Evolutionary conservation across 1,284 basidiomycete species (phyloP), one percentile per base, ranked within the genome.

Genomic region (Testicularia cyperi): DNA sequence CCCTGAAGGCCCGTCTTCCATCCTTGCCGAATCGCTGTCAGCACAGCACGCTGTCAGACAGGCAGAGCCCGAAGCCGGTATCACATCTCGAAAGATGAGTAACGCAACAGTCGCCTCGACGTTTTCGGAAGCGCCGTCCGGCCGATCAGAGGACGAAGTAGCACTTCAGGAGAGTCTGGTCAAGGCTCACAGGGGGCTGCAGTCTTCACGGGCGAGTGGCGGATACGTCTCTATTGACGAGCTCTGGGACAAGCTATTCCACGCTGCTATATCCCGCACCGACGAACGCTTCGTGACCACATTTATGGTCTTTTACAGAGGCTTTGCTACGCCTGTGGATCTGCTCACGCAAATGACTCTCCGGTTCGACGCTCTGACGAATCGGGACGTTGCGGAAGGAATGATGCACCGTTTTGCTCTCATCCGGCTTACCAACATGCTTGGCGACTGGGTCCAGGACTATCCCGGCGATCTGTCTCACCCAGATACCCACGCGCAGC

Each of bases 281-380:
- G 61, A 63, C 41, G 57, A 63, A 13, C 45, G 55, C 15, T 72
- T 72, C 40, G 53, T 67, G 23, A 44, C 49, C 29, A 70, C 64
- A 49, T 71, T 70, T 34, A 67, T 70, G 70, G 57, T 69, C 30
- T 72, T 72, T 44, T 72, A 52, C 45, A 60, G 70, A 15, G 70
- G 65, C 6, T 72, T 72, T 35, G 66, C 66, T 5, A 52, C 53
- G 16, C 70, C 70, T 3, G 51, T 66, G 36, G 68, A 72, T 20
- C 41, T 72, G 37, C 53, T 72, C 3, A 21, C 37, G 19, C 68
- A 72, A 43, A 47, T 70, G 32, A 46, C 62, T 22, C 28, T 46
- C 8, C 61, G 70, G 16, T 70, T 70, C 40, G 68, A 68, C 12
- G 44, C 48, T 21, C 52, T 72, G 12, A 57, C 65, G 3, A 38